Base-by-base conservation (phyloP, 257 asterid genomes). In the Pogostemon cablin region DNA sequence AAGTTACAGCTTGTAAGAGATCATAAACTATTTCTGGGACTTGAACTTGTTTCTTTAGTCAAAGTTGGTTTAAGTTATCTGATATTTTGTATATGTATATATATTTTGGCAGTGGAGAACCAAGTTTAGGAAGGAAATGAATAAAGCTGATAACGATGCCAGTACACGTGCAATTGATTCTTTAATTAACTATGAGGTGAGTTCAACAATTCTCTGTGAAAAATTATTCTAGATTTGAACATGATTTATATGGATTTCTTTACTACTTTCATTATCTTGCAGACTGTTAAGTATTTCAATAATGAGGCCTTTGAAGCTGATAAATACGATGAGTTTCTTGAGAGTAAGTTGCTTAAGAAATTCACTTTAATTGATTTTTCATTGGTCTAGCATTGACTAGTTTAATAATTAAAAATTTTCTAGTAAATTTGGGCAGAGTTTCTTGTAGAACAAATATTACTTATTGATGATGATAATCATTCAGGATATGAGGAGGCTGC, bases 261-360 rank as follows among this genome's bases (percentile, higher is more conserved):
- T 54, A 3, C 62, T 65, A 32, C 72, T 49, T 15, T 25, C 32
- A 25, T 73, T 74, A 73, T 58, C 65, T 81, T 85, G 74, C 87
- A 93, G 99, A 93, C 99, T 48, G 99, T 93, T 76, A 93, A 93
- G 84, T 93, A 91, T 85, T 93, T 91, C 82, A 93, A 93, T 84
- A 93, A 93, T 41, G 99, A 93, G 86, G 77, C 74, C 44, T 89
- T 57, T 76, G 99, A 93, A 85, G 96, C 89, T 69, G 96, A 87
- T 54, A 93, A 89, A 62, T 93, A 93, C 67, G 99, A 93, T 68
- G 90, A 87, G 79, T 91, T 80, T 80, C 88, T 93, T 35, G 78
- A 80, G 77, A 91, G 99, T 93, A 85, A 89, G 99, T 79, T 71
- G 38, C 65, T 74, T 68, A 34, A 73, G 38, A 62, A 48, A 41